Evolutionary conservation across 345 rosid genomes (phyloP).

Genomic region (Erysimum cheiranthoides): DNA sequence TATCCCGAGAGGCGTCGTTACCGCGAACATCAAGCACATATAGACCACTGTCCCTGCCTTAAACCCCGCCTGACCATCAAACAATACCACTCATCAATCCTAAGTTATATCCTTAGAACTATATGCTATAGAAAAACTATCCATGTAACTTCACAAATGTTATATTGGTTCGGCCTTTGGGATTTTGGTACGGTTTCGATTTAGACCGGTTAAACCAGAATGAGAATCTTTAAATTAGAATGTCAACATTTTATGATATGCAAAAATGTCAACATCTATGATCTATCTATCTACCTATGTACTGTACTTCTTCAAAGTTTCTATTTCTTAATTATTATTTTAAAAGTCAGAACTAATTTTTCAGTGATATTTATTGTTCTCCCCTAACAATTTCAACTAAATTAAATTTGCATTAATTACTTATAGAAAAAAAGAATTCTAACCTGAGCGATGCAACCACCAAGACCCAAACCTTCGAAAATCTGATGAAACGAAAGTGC

Average conservation of each 20-base stretch:
- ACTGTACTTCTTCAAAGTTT: conserved; percentile 17
- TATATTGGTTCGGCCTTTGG: neutral
- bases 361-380: neutral
- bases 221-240: conserved; percentile 5
- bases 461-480: conserved; percentile 96
- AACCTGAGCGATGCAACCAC: conserved; percentile 99
- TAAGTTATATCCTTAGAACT: neutral
- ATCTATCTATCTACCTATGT: neutral
- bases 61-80: conserved; percentile 78
- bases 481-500: conserved; percentile 95
- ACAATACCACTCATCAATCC: neutral
- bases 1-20: conserved; percentile 89
- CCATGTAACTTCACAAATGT: neutral
- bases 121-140: neutral
- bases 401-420: neutral
- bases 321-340: neutral
- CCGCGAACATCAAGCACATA: conserved; percentile 94
- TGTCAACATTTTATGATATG: conserved; percentile 32
- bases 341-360: conserved; percentile 10
- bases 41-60: conserved; percentile 68
- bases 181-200: neutral
- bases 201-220: neutral
- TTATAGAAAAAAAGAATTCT: neutral
- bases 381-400: conserved; percentile 23
- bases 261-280: conserved; percentile 19